These are phyloP conservation scores for Endoconidiophora laricicola DNA, from an alignment of 2,329 filamentous ascomycete genomes.

Conservation along the genomic window DNA sequence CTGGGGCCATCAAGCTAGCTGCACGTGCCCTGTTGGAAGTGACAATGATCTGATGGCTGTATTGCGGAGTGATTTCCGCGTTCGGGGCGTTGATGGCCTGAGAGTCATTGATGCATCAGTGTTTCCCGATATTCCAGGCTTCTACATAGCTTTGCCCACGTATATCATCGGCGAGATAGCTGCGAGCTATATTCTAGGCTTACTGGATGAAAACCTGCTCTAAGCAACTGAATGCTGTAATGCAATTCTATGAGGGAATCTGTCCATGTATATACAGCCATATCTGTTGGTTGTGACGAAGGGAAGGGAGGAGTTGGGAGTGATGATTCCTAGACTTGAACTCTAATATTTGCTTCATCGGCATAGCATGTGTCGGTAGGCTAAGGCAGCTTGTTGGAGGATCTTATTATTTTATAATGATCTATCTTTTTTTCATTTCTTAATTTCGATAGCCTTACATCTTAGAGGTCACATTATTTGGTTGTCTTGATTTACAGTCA, in stretches of 20 bases:
- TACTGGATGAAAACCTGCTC: background rate
- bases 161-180: constrained; percentile 47
- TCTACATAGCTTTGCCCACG: constrained; percentile 31
- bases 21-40: constrained; percentile 38
- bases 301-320: too few relatives aligned
- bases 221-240: background rate
- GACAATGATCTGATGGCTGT: constrained; percentile 38
- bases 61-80: constrained; percentile 38
- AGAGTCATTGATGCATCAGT: constrained; percentile 45
- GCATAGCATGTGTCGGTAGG: too few relatives aligned
- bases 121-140: constrained; percentile 34
- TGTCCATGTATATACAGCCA: background rate
- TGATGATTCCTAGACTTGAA: too few relatives aligned
- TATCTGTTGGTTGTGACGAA: too few relatives aligned
- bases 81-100: constrained; percentile 36
- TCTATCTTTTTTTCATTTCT: background rate
- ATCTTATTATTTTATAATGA: background rate
- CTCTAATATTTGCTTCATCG: too few relatives aligned
- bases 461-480: background rate
- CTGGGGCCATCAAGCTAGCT: constrained; percentile 40
- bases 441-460: background rate
- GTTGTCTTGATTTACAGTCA: background rate
- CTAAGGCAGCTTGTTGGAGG: too few relatives aligned
- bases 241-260: background rate
- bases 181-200: constrained; percentile 32